Conservation (phyloP, 257 asterid genomes). For the Solanum infundibuliforme region DNA sequence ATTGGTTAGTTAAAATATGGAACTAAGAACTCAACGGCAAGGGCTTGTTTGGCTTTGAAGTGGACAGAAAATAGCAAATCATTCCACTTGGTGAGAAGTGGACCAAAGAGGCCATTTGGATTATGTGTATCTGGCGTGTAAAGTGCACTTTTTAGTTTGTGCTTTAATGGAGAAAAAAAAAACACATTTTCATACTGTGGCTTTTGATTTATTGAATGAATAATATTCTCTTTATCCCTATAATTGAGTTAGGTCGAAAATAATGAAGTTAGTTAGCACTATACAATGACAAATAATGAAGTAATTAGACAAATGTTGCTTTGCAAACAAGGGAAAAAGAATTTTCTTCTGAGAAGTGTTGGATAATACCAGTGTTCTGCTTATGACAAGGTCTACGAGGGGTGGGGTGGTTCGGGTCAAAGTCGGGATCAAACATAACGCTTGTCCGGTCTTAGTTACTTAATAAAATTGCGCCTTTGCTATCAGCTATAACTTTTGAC, state of each 20-base stretch:
- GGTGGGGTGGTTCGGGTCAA: not conserved
- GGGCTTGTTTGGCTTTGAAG: conserved; percentile 6
- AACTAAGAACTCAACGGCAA: not conserved
- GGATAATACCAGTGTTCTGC: not conserved
- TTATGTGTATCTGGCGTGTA: not conserved
- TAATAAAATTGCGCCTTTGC: not conserved
- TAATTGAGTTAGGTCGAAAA: not conserved
- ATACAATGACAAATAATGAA: not conserved
- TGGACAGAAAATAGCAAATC: not conserved
- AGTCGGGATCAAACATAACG: no score
- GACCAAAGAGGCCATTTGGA: not conserved
- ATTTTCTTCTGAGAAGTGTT: not conserved
- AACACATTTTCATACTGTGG: not conserved
- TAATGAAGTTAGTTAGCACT: not conserved
- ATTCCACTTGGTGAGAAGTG: not conserved
- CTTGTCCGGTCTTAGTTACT: no score
- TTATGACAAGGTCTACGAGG: not conserved
- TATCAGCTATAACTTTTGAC: not conserved
- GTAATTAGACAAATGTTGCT: not conserved
- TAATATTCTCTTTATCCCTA: not conserved
- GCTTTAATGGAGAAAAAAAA: not conserved
- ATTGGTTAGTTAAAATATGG: conserved; percentile 24
- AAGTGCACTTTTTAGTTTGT: not conserved
- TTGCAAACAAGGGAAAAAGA: not conserved
- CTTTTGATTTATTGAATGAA: not conserved